phyloP scores from a whole-genome alignment of 352 stramenopile genomes.

The Pythium monospermum region DNA sequence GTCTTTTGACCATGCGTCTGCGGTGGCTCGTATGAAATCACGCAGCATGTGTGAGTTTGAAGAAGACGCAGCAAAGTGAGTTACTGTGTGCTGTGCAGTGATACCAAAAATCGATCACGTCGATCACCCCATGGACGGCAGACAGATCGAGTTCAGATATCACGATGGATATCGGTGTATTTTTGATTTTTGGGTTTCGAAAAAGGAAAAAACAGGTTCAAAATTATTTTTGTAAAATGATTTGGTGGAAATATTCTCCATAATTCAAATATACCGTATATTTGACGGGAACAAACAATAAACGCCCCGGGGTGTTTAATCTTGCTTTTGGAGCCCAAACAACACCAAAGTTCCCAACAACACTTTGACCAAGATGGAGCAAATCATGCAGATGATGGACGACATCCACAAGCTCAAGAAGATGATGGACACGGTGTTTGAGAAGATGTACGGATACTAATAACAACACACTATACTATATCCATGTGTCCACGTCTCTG shows the following conservation, averaged over 20 bases:
- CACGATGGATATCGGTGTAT: too few species aligned
- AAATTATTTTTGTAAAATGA: too few species aligned
- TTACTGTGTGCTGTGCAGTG: too few species aligned
- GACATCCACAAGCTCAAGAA: conserved; percentile 91
- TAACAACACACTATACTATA: background rate
- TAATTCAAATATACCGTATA: too few species aligned
- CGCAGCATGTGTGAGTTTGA: conserved; percentile 78
- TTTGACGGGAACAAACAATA: background rate
- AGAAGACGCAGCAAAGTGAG: too few species aligned
- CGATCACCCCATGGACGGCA: too few species aligned
- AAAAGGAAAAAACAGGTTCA: too few species aligned
- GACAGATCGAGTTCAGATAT: too few species aligned
- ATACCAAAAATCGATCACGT: too few species aligned
- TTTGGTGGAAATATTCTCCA: too few species aligned
- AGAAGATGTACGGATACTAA: conserved; percentile 65
- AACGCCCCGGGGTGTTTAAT: background rate
- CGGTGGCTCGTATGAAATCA: conserved; percentile 59
- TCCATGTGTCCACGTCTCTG: background rate
- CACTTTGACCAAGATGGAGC: conserved; percentile 48
- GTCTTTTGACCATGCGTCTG: conserved; percentile 63
- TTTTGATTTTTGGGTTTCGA: too few species aligned
- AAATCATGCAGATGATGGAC: conserved; percentile 90
- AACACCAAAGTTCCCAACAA: background rate
- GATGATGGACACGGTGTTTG: conserved; percentile 85
- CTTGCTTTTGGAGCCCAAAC: background rate